Evolutionary conservation across 805 yeast genomes (phyloP).

Genomic region (Candida odintsovae): DNA sequence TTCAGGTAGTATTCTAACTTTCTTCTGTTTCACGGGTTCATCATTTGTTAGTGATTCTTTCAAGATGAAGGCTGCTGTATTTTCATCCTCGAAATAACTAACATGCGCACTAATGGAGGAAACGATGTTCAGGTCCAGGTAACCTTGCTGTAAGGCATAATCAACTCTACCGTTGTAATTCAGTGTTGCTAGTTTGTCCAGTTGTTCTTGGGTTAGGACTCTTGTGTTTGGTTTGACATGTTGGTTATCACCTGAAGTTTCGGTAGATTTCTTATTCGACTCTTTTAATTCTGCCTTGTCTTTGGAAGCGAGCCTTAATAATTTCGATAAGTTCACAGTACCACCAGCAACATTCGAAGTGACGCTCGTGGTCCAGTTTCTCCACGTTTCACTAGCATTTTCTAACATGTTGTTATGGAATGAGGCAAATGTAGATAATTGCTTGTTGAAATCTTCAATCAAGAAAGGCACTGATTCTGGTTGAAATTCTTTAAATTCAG

Average conservation of each 20-base stretch:
- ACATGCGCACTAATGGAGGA: slow-evolving; percentile 86
- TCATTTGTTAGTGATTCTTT: slow-evolving; percentile 40
- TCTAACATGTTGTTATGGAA: slow-evolving; percentile 2
- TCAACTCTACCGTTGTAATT: slow-evolving; percentile 80
- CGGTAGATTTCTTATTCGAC: slow-evolving; percentile 13
- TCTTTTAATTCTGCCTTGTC: slow-evolving; percentile 7
- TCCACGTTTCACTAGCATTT: slow-evolving; percentile 12
- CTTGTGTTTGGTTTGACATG: not conserved
- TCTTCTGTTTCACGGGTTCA: slow-evolving; percentile 22
- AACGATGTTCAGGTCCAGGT: slow-evolving; percentile 72
- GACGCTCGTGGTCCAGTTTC: not conserved
- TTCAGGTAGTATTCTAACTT: slow-evolving; percentile 15
- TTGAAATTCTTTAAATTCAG: slow-evolving; percentile 39
- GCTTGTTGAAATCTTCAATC: slow-evolving; percentile 31
- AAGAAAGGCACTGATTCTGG: slow-evolving; percentile 57
- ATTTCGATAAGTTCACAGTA: not conserved
- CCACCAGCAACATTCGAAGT: slow-evolving; percentile 2
- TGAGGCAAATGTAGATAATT: slow-evolving; percentile 31
- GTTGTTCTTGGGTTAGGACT: slow-evolving; percentile 22
- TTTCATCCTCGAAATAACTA: slow-evolving; percentile 80
- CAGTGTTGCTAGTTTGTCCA: slow-evolving; percentile 36
- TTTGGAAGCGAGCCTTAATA: not conserved
- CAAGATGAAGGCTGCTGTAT: slow-evolving; percentile 75
- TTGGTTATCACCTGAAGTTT: slow-evolving; percentile 1
- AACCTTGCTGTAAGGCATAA: slow-evolving; percentile 70